Base-by-base conservation (phyloP, 2,329 filamentous ascomycete species). In the Didymella pinodella region DNA sequence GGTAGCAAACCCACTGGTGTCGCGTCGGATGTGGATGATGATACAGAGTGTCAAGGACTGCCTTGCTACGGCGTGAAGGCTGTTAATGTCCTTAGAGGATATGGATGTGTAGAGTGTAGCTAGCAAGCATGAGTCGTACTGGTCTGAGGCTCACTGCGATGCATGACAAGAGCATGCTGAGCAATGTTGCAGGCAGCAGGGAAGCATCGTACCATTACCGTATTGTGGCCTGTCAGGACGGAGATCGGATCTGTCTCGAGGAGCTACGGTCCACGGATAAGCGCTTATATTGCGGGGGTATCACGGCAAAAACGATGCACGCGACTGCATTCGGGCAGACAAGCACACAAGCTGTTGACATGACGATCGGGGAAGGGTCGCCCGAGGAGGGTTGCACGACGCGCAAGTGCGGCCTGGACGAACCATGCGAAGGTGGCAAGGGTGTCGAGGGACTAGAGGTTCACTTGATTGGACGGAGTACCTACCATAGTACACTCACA, bases 231-330 rank as follows among this genome's bases (percentile, higher is more conserved):
- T 57, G 57, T 48, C 49, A 59, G 51, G 52, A 60, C 46, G 29
- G 48, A 28, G 61, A 68, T 66, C 59, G 61, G 62, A 65, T 66
- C 66, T 58, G 56, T 62, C 59, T 61, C 47, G 12, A 48, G 36
- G 36, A 60, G 56, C 67, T 18, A 18, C 18, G 18, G 18, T 18
- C 18, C 63, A 62, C 64, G 64, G 65, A 67, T 68, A 69, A 64
- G 60, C 61, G 57, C 63, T 59, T 54, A 53, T 58, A 62, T 54
- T 62, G 59, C 57, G 48, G 49, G 53, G 59, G 46, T 45, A 31
- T 22, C 32, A 48, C 44, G 36, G 56, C 56, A 62, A 61, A 52
- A 40, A 51, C 40, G 55, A 65, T 65, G 66, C 66, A 66, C 41
- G 63, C 60, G 61, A 61, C 38, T 49, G 28, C 36, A 38, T 50